Evolutionary conservation across 306 rosid genomes (phyloP).

Genomic region (Trichosanthes cucumerina): DNA sequence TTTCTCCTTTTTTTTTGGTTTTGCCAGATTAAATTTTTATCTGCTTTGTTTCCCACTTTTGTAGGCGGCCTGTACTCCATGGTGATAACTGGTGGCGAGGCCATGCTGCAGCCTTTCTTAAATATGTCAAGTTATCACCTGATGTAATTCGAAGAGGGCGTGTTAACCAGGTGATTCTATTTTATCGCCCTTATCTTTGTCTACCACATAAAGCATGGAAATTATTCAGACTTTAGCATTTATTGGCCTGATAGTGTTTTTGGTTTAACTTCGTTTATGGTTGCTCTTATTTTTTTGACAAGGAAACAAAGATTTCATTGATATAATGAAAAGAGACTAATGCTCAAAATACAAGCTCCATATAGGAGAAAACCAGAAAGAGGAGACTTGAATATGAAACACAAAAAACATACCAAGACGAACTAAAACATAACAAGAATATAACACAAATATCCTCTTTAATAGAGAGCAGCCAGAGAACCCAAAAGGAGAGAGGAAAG

Average conservation of each 20-base stretch:
- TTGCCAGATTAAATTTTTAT: slow-evolving; percentile 6
- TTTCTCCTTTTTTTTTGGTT: not conserved
- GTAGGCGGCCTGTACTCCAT: slow-evolving; percentile 60
- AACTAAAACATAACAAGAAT: too few relatives aligned
- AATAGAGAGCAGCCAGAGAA: too few relatives aligned
- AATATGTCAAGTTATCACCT: slow-evolving; percentile 58
- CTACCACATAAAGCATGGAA: not conserved
- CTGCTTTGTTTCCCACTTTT: slow-evolving; percentile 18
- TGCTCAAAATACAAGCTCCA: too few relatives aligned
- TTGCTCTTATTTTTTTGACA: not conserved
- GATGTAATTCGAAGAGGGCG: slow-evolving; percentile 73
- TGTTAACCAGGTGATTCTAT: slow-evolving; percentile 62
- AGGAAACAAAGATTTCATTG: too few relatives aligned
- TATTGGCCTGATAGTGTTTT: not conserved
- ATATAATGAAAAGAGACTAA: too few relatives aligned
- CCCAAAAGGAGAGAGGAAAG: too few relatives aligned
- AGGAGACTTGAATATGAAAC: too few relatives aligned
- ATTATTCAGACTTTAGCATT: not conserved
- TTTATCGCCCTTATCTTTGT: not conserved
- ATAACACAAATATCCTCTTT: too few relatives aligned
- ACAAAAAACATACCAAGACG: too few relatives aligned
- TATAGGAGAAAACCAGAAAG: too few relatives aligned
- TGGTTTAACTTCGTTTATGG: not conserved
- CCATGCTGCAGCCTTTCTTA: slow-evolving; percentile 86
- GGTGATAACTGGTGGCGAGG: slow-evolving; percentile 99